These are phyloP conservation scores for Trichaptum fuscoviolaceum DNA, from an alignment of 768 basidiomycete genomes.

Conservation along the genomic window DNA sequence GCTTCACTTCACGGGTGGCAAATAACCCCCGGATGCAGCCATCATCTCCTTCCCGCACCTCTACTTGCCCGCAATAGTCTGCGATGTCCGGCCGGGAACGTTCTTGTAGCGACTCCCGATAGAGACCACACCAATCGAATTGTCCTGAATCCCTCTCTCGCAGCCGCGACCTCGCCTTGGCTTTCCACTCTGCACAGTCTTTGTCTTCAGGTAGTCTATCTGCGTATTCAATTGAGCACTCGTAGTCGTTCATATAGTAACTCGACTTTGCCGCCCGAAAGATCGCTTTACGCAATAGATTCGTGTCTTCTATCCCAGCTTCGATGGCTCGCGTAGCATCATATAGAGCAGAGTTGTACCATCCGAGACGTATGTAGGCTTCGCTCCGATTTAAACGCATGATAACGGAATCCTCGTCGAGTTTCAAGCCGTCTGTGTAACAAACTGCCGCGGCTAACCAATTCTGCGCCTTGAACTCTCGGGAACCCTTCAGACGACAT, in stretches of 20 bases:
- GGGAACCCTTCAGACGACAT: conserved; percentile 23
- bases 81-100: conserved; percentile 18
- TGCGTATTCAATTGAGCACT: conserved; percentile 13
- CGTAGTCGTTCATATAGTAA: conserved; percentile 20
- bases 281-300: conserved; percentile 18
- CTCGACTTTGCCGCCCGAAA: conserved; percentile 20
- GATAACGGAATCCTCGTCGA: conserved; percentile 13
- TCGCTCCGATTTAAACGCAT: conserved; percentile 26
- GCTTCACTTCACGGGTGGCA: conserved; percentile 16
- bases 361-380: conserved; percentile 20
- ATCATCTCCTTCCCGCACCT: conserved; percentile 15
- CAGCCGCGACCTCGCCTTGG: conserved; percentile 16
- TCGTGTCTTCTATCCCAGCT: not conserved
- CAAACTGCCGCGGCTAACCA: conserved; percentile 24
- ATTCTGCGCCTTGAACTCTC: conserved; percentile 15
- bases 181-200: conserved; percentile 14
- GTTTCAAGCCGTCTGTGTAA: conserved; percentile 20
- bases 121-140: conserved; percentile 24
- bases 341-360: conserved; percentile 18
- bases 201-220: conserved; percentile 9
- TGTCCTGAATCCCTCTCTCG: conserved; percentile 17
- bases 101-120: conserved; percentile 8
- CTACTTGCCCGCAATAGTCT: conserved; percentile 20
- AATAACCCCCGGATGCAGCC: conserved; percentile 17
- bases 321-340: conserved; percentile 17